Base-by-base conservation (phyloP, 1,284 basidiomycete genomes). In the Agaricales sp. region DNA sequence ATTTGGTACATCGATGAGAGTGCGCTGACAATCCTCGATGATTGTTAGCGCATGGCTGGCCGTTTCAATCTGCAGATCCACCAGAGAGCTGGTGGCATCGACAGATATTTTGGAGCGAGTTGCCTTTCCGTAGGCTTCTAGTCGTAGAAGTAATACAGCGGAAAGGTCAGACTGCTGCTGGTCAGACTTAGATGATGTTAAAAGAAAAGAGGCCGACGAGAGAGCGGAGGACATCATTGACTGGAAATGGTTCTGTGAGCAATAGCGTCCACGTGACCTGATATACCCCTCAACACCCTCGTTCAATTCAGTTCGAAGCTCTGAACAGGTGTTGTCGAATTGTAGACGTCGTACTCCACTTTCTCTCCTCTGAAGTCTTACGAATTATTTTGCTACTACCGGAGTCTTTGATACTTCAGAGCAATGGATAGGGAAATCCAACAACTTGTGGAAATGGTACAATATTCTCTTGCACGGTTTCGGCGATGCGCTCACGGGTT, bases 11-110 rank as follows among this genome's bases (percentile, higher is more conserved):
- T 54, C 52, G 19, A 66, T 64, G 25, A 80, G 59, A 19, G 74
- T 58, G 4, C 54, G 51, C 52, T 87, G 82, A 13, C 80, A 65
- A n/a, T 64, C 62, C 52, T 72, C 66, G 4, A 87, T 54, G 12
- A 79, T 66, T 23, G 60, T 60, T 14, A 87, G 63, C 0, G 83
- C 74, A 58, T 77, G 75, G 30, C 62, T 64, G 6, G 81, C 82
- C 0, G 81, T 81, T 51, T 68, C 60, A 8, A 75, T 59, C 54
- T 83, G 74, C 8, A 75, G 58, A 3, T 69, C 64, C 38, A 73
- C 67, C 25, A 73, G 54, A 1, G 71, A 63, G 3, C 50, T 47
- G 1, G 8, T 11, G 6, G 6, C 39, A 20, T 41, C 18, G n/a
- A 41, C 39, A 20, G 19, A 41, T 6, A 41, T 41, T 8, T n/a